These are phyloP conservation scores for Chrysanthemum makinoi DNA, from an alignment of 129 eudicot genomes.

Conservation along the genomic window DNA sequence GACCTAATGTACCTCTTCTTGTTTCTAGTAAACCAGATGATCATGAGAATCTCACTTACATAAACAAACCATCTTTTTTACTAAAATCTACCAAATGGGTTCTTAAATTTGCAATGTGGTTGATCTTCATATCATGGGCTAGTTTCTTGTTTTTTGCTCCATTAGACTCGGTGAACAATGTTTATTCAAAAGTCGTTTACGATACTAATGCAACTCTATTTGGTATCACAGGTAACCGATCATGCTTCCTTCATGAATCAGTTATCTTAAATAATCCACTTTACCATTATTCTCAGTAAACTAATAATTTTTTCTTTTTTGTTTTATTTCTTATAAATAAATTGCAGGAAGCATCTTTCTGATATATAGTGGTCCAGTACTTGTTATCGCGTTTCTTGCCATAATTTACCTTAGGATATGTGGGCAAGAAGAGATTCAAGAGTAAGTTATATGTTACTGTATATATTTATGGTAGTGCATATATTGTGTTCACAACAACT, in stretches of 20 bases:
- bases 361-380: constrained; percentile 60
- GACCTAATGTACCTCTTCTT: constrained; percentile 56
- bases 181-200: constrained; percentile 17
- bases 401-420: constrained; percentile 44
- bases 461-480: not conserved
- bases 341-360: constrained; percentile 65
- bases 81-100: constrained; percentile 50
- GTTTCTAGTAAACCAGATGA: constrained; percentile 34
- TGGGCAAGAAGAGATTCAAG: constrained; percentile 53
- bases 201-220: constrained; percentile 48
- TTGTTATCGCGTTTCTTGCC: constrained; percentile 65
- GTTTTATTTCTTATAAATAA: not conserved
- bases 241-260: not conserved
- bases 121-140: constrained; percentile 68
- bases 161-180: constrained; percentile 23
- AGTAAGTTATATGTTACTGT: constrained; percentile 34
- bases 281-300: not conserved
- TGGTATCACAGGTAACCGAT: constrained; percentile 57
- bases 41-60: constrained; percentile 14
- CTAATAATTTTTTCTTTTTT: not conserved
- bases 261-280: not conserved
- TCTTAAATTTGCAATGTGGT: constrained; percentile 69
- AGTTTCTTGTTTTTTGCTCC: constrained; percentile 52
- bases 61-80: constrained; percentile 35
- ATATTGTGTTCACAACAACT: not conserved